Percentiles rank a stretch among this genome's conserved stretches.
Conservation (phyloP, 495 filamentous ascomycete genomes). For the Penicillium egyptiacum region DNA sequence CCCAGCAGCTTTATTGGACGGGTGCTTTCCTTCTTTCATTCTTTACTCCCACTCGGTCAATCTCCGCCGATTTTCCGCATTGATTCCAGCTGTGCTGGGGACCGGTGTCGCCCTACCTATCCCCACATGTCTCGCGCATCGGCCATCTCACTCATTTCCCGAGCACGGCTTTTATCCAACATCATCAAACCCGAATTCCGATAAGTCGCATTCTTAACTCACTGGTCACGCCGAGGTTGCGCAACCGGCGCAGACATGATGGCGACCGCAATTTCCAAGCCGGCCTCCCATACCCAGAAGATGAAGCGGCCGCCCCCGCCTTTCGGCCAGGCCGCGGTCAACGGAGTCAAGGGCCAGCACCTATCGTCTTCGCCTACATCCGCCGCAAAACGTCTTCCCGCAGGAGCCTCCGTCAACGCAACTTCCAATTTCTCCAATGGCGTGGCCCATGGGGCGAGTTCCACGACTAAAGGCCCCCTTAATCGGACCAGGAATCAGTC, state of each 20-base stretch:
- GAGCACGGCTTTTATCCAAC: constrained; percentile 35
- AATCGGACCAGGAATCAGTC: constrained; percentile 55
- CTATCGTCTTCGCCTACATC: constrained; percentile 67
- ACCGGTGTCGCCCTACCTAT: constrained; percentile 42
- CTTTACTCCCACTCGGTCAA: constrained; percentile 26
- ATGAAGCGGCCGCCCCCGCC: constrained; percentile 73
- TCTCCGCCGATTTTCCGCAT: constrained; percentile 24
- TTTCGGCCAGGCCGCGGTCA: constrained; percentile 60
- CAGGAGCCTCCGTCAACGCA: constrained; percentile 40
- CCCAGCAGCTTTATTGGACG: constrained; percentile 33
- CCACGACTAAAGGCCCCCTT: constrained; percentile 42
- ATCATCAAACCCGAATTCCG: constrained; percentile 27
- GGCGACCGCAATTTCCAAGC: constrained; percentile 57
- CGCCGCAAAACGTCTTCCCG: constrained; percentile 60
- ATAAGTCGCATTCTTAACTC: constrained; percentile 29
- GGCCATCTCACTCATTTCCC: constrained; percentile 45
- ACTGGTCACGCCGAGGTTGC: constrained; percentile 24
- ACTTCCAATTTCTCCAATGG: constrained; percentile 48
- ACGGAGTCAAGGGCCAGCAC: constrained; percentile 62
- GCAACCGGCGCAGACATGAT: constrained; percentile 33
- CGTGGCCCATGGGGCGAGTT: constrained; percentile 34
- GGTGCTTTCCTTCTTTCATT: constrained; percentile 22
- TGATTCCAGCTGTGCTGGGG: constrained; percentile 34
- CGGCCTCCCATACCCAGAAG: constrained; percentile 60
- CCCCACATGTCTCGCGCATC: constrained; percentile 55